Evolutionary conservation across 345 rosid species (phyloP), one percentile per base, ranked within the genome.

Genomic region (Eucalyptus coolabah): DNA sequence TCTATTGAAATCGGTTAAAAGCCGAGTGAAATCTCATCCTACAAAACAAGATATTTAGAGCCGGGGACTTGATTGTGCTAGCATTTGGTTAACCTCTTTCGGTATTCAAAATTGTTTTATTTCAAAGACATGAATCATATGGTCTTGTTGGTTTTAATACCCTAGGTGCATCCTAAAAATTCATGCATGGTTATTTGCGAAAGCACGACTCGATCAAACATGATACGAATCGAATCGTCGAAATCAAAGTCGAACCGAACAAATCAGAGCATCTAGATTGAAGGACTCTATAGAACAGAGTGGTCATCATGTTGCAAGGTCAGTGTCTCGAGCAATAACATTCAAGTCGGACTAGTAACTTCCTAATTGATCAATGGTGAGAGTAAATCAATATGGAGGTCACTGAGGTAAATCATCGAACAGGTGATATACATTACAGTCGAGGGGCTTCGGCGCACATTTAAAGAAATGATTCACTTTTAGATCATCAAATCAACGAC

Each of bases 201-300:
- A 63, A 63, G 72, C 34, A 63, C 34, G 14, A 13, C 34, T 63
- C 72, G 30, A 63, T 63, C 34, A 63, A 63, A 63, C 72, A 14
- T 63, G 9, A 30, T 30, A 63, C 30, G 0, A 6, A 63, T 30
- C 34, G 1, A 28, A 7, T 63, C 0, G 3, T 10, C 30, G 0
- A 19, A 53, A 53, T 53, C 24, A 53, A 53, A 53, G 56, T 53
- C 4, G 24, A 53, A 53, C 56, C 10, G 2, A 53, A 53, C 0
- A 53, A 53, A 53, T 19, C 24, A 19, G 56, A 53, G 0, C 56
- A 19, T 19, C 56, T 60, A 9, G 0, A 28, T 28, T 28, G 69
- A 60, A 60, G 69, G 69, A 60, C 67, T 60, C 8, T 1, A 60
- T 12, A 13, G 69, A 28, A 12, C 69, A 0, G 8, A 60, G 32